Base-by-base conservation (phyloP, 2,329 filamentous ascomycete species). In the Cladosporium austrohemisphaericum region DNA sequence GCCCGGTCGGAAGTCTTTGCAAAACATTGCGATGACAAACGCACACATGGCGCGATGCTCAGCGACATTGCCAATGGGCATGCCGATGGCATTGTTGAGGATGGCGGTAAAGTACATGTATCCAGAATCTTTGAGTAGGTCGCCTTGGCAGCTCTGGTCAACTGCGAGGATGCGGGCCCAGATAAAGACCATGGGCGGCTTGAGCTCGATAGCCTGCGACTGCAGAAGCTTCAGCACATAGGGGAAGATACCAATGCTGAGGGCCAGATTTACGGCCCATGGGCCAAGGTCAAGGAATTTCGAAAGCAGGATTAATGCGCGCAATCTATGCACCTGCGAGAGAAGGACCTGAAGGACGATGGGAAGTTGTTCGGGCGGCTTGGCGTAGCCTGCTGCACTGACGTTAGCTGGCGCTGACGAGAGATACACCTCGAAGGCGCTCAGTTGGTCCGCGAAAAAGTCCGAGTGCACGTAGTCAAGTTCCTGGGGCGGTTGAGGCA, bases 11-110 rank as follows among this genome's bases (percentile, higher is more conserved):
- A 95, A 95, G 55, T 87, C 87, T 65, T 93, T 95, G 79, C 93
- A 98, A 55, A 98, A 89, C 79, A 96, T 95, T 20, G 92, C 87
- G 33, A 97, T 81, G 54, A 98, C 95, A 65, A 98, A 98, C 1
- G 93, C 91, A 66, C 93, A 97, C 93, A 98, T 98, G 35, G 93
- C 93, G 63, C 94, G 89, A 73, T 98, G 93, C 70, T 97, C 93
- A 58, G 90, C 88, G 48, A 84, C 84, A 64, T 96, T 94, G 26
- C 86, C 83, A 18, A 95, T 86, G 0, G 90, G 89, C 41, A 97
- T 84, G 2, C 82, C 71, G 60, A 56, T 57, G n/a, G 57, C 57
- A 13, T 91, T 89, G 62, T 91, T 92, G 56, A 97, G 78, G 46
- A 97, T 95, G 54, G 85, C 85, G 45, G 93, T 90, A 67, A 98